Conservation (phyloP, 805 yeast species). For the Saccharomycopsis fibuligera region DNA sequence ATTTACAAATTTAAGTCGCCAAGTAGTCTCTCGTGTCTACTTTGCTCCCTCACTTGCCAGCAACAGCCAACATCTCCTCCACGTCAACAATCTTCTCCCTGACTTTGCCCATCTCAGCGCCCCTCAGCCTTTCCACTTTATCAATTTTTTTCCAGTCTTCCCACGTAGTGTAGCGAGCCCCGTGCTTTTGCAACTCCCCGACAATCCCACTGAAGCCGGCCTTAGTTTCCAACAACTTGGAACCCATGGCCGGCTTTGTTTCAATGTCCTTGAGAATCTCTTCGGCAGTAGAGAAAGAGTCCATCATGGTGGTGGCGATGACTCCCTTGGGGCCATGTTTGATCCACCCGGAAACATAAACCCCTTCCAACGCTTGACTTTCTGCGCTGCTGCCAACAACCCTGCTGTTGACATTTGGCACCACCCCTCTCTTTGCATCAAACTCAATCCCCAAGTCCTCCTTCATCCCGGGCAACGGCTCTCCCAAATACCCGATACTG, state of each 20-base stretch:
- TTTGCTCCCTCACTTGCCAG: too few relatives aligned
- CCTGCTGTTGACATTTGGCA: slow-evolving; percentile 31
- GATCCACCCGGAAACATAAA: slow-evolving; percentile 90
- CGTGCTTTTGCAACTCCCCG: slow-evolving; percentile 22
- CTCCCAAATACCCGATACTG: slow-evolving; percentile 78
- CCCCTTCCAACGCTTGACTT: slow-evolving; percentile 32
- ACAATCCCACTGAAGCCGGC: slow-evolving; percentile 30
- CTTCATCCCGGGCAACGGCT: slow-evolving; percentile 40
- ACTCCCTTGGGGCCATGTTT: slow-evolving; percentile 83
- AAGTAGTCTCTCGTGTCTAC: too few relatives aligned
- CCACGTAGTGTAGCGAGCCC: slow-evolving; percentile 45
- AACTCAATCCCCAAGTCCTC: slow-evolving; percentile 44
- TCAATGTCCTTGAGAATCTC: slow-evolving; percentile 50
- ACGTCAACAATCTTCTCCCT: slow-evolving; percentile 50
- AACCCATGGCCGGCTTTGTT: slow-evolving; percentile 22
- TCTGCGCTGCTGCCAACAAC: slow-evolving; percentile 1
- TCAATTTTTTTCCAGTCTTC: slow-evolving; percentile 59
- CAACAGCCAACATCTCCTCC: slow-evolving; percentile 40
- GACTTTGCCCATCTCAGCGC: slow-evolving; percentile 42
- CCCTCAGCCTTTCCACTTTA: slow-evolving; percentile 43
- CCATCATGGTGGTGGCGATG: slow-evolving; percentile 85
- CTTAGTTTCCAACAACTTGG: slow-evolving; percentile 21
- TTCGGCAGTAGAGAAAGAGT: slow-evolving; percentile 70
- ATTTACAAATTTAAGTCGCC: too few relatives aligned
- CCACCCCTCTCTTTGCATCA: slow-evolving; percentile 36